Evolutionary conservation across 495 filamentous ascomycete genomes (phyloP).

Genomic region (Aspergillus wentii): DNA sequence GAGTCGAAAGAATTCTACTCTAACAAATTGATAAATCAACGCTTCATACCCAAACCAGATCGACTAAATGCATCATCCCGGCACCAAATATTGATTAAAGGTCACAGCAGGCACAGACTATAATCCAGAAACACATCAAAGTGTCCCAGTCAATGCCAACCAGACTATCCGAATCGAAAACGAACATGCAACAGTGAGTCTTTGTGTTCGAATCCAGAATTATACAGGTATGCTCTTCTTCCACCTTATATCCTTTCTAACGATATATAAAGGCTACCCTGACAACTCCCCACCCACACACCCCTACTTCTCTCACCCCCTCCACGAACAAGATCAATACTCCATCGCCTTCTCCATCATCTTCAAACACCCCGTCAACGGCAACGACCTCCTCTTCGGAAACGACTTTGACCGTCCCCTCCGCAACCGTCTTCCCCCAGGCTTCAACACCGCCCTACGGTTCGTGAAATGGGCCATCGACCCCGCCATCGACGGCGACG

Average conservation of each 20-base stretch:
- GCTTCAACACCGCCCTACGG: constrained; percentile 73
- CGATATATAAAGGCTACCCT: constrained; percentile 53
- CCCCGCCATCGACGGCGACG: constrained; percentile 80
- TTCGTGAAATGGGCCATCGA: constrained; percentile 85
- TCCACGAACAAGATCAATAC: constrained; percentile 73
- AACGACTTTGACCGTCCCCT: constrained; percentile 92
- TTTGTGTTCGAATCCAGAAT: constrained; percentile 67
- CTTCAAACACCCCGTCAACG: constrained; percentile 61
- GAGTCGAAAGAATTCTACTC: too few species aligned
- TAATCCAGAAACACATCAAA: constrained; percentile 56
- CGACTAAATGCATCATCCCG: too few species aligned
- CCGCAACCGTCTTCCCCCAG: constrained; percentile 77
- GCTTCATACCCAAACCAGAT: too few species aligned
- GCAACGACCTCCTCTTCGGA: constrained; percentile 75
- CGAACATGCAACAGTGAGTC: constrained; percentile 51
- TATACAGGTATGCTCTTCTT: constrained; percentile 41
- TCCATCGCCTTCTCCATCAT: constrained; percentile 71
- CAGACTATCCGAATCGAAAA: constrained; percentile 53
- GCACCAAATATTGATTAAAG: constrained; percentile 33
- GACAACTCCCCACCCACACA: constrained; percentile 52
- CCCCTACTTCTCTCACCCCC: constrained; percentile 67
- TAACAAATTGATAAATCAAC: too few species aligned
- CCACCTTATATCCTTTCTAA: constrained; percentile 5
- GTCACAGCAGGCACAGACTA: constrained; percentile 66
- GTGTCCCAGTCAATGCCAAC: constrained; percentile 67